phyloP scores from a whole-genome alignment of 495 filamentous ascomycete species.

The Aspergillus mulundensis region DNA sequence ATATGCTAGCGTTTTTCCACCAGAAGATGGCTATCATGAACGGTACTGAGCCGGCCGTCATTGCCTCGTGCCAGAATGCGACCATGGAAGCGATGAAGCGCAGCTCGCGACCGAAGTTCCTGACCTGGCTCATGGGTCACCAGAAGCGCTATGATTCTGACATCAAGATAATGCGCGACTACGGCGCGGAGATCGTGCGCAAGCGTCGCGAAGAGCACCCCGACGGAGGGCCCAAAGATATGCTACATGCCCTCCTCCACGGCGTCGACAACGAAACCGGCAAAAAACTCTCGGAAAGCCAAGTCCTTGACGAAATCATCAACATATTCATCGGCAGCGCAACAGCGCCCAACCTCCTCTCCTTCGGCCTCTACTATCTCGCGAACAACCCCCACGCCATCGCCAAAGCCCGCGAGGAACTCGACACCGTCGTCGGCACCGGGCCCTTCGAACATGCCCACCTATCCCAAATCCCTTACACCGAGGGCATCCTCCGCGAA shows the following conservation, averaged over 20 bases:
- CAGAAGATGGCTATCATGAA: conserved; percentile 32
- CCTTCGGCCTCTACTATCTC: conserved; percentile 45
- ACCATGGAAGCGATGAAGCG: conserved; percentile 43
- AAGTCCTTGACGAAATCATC: conserved; percentile 65
- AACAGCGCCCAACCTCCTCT: conserved; percentile 41
- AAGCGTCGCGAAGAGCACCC: conserved; percentile 42
- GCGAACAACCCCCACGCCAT: conserved; percentile 34
- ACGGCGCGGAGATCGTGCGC: conserved; percentile 55
- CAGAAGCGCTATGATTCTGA: conserved; percentile 48
- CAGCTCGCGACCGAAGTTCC: conserved; percentile 33
- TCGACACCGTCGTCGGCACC: conserved; percentile 36
- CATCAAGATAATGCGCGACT: conserved; percentile 54
- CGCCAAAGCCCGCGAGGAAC: conserved; percentile 36
- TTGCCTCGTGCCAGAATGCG: conserved; percentile 37
- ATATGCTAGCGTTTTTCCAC: conserved; percentile 59
- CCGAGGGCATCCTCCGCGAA: conserved; percentile 66
- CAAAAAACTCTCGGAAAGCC: conserved; percentile 52
- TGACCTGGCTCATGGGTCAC: conserved; percentile 39
- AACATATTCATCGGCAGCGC: conserved; percentile 46
- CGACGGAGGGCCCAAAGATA: conserved; percentile 54
- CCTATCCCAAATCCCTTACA: conserved; percentile 60
- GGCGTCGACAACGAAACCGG: conserved; percentile 65
- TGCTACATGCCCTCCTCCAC: conserved; percentile 66
- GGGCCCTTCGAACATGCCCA: conserved; percentile 46
- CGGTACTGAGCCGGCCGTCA: conserved; percentile 28